Conservation (phyloP, 495 filamentous ascomycete genomes). For the Neohortaea acidophila region DNA sequence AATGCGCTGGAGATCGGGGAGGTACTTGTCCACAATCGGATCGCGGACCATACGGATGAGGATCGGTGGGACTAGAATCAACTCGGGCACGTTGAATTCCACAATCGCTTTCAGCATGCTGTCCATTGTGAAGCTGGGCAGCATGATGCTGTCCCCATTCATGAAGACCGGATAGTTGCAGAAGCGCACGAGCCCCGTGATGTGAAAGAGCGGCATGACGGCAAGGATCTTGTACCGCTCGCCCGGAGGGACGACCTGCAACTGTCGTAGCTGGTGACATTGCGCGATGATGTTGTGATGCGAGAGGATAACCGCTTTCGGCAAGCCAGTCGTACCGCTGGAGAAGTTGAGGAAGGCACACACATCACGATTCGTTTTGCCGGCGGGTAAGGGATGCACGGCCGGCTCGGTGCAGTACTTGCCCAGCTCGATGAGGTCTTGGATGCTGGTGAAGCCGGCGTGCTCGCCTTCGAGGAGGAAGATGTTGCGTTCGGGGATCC, state of each 20-base stretch:
- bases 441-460: slow-evolving; percentile 32
- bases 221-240: slow-evolving; percentile 36
- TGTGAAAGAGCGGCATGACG: slow-evolving; percentile 39
- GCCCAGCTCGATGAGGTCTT: slow-evolving; percentile 34
- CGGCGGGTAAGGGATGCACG: slow-evolving; percentile 30
- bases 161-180: slow-evolving; percentile 44
- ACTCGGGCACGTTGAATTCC: slow-evolving; percentile 38
- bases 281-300: slow-evolving; percentile 51
- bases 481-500: slow-evolving; percentile 33
- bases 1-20: slow-evolving; percentile 30
- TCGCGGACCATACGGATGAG: slow-evolving; percentile 50
- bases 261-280: slow-evolving; percentile 37
- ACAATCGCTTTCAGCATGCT: slow-evolving; percentile 17
- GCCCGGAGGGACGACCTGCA: slow-evolving; percentile 27
- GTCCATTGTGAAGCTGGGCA: slow-evolving; percentile 16
- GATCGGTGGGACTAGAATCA: slow-evolving; percentile 55
- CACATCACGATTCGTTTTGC: slow-evolving; percentile 38
- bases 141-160: slow-evolving; percentile 36
- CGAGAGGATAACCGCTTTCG: slow-evolving; percentile 29
- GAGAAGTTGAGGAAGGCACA: slow-evolving; percentile 41
- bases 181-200: slow-evolving; percentile 42
- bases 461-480: slow-evolving; percentile 39
- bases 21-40: slow-evolving; percentile 42
- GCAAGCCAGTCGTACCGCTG: slow-evolving; percentile 23
- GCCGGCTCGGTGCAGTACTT: slow-evolving; percentile 16